Evolutionary conservation across 148 eudicot genomes (phyloP).

Genomic region (Simmondsia chinensis): DNA sequence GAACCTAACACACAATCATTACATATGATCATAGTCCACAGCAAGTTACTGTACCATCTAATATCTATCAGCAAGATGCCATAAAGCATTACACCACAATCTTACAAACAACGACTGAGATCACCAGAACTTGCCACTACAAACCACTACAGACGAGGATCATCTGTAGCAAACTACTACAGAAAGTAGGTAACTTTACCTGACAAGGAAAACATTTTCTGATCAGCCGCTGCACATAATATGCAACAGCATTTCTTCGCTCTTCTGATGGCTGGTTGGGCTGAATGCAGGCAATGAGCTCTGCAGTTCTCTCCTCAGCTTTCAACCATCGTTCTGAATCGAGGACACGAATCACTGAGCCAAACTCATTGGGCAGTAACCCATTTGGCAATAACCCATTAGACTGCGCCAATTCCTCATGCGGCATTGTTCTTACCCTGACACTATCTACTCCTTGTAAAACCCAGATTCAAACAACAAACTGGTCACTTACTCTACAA

Average conservation of each 20-base stretch:
- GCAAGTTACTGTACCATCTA: too few species aligned
- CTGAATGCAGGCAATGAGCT: constrained; percentile 79
- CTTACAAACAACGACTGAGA: too few species aligned
- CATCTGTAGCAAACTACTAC: not conserved
- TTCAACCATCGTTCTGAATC: constrained; percentile 56
- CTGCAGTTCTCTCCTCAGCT: constrained; percentile 76
- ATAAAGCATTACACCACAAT: too few species aligned
- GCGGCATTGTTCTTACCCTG: too few species aligned
- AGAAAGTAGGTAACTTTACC: constrained; percentile 25
- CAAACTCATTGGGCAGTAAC: constrained; percentile 40
- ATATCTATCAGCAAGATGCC: too few species aligned
- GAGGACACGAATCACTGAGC: constrained; percentile 33
- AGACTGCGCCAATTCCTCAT: constrained; percentile 26
- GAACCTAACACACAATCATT: too few species aligned
- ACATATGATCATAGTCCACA: too few species aligned
- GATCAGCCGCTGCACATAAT: constrained; percentile 74
- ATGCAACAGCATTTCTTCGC: constrained; percentile 72
- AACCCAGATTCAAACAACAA: too few species aligned
- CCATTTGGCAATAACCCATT: constrained; percentile 11
- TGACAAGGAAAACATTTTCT: constrained; percentile 78
- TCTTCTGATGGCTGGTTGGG: constrained; percentile 65
- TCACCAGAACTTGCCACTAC: too few species aligned
- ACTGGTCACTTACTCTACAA: too few species aligned
- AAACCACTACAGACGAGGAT: too few species aligned
- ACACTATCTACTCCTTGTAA: too few species aligned